phyloP scores from a whole-genome alignment of 306 rosid genomes.

The Pterocarpus santalinus region DNA sequence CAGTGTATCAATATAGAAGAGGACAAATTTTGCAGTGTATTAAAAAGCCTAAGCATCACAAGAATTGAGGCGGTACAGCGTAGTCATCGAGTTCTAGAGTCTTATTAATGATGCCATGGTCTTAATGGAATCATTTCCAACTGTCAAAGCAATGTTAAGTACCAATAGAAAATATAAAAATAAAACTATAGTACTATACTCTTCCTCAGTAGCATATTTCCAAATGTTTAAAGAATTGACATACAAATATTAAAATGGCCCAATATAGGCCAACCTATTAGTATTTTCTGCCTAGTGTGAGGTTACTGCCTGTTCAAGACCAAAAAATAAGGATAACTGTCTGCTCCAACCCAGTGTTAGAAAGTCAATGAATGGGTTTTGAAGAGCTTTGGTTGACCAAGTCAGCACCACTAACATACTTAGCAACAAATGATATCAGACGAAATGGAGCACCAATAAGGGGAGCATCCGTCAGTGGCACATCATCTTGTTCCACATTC shows the following conservation, averaged over 20 bases:
- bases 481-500: conserved; percentile 52
- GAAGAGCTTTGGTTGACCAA: conserved; percentile 61
- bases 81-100: not conserved
- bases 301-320: conserved; percentile 29
- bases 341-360: conserved; percentile 13
- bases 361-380: conserved; percentile 48
- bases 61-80: not conserved
- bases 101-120: conserved; percentile 25
- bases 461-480: conserved; percentile 85
- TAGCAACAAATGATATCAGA: conserved; percentile 82
- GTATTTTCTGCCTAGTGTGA: conserved; percentile 47
- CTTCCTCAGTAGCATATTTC: conserved; percentile 24
- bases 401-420: conserved; percentile 92
- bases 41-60: conserved; percentile 8
- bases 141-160: conserved; percentile 12
- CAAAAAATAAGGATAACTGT: not conserved
- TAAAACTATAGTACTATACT: not conserved
- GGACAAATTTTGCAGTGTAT: conserved; percentile 6
- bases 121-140: conserved; percentile 20
- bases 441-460: conserved; percentile 92
- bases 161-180: conserved; percentile 18
- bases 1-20: not conserved
- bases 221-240: conserved; percentile 49
- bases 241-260: conserved; percentile 44
- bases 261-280: conserved; percentile 48